These are phyloP conservation scores for Leccinum ambiguum DNA, from an alignment of 1,284 basidiomycete species.

Conservation along the genomic window DNA sequence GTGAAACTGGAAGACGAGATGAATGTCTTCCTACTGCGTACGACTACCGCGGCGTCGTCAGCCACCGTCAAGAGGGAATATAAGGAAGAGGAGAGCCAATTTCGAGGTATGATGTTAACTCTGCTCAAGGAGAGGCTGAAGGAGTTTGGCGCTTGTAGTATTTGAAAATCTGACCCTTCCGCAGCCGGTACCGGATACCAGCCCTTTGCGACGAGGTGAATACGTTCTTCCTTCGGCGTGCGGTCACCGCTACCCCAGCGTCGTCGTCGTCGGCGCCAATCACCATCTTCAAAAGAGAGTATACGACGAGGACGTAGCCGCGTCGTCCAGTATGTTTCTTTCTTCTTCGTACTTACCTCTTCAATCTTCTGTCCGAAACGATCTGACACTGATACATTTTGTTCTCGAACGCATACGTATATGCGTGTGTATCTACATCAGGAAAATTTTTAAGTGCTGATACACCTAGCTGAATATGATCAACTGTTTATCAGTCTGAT, in stretches of 20 bases:
- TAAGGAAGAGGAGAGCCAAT: neutral
- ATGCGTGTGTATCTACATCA: neutral
- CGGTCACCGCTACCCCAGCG: neutral
- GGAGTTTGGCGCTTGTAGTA: no score
- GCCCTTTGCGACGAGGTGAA: neutral
- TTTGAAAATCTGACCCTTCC: neutral
- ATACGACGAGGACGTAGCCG: neutral
- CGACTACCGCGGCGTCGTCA: neutral
- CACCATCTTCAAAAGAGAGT: neutral
- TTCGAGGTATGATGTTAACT: no score
- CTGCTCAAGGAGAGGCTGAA: no score
- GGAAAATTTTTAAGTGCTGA: no score
- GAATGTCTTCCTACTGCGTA: neutral
- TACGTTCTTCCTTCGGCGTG: neutral
- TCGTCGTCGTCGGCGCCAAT: neutral
- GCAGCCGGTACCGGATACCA: neutral
- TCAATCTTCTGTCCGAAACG: neutral
- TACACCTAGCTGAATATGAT: no score
- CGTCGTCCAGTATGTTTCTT: slow-evolving; percentile 27
- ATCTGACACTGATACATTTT: neutral
- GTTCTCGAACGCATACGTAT: neutral
- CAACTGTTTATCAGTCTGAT: no score
- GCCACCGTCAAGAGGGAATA: neutral
- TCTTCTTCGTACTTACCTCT: neutral
- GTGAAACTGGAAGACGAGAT: neutral